These are phyloP conservation scores for Fusarium haematococcum DNA, from an alignment of 2,329 filamentous ascomycete genomes.

Conservation along the genomic window DNA sequence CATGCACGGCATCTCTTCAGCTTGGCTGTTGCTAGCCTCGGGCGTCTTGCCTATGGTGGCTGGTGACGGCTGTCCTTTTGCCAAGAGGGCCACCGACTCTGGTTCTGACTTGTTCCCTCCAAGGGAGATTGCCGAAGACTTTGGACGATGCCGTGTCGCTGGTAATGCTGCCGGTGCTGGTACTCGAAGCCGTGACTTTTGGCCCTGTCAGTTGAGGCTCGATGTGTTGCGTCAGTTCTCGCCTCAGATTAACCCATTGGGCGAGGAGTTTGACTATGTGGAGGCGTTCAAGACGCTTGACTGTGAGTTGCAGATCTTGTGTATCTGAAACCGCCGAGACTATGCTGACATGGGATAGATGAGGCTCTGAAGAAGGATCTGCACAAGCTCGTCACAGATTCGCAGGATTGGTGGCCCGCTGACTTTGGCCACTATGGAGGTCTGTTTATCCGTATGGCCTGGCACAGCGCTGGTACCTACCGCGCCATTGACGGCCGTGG, in stretches of 20 bases:
- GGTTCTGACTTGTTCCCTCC: constrained; percentile 13
- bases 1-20: constrained; percentile 29
- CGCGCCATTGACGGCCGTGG: constrained; percentile 80
- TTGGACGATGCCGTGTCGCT: constrained; percentile 30
- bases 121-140: constrained; percentile 32
- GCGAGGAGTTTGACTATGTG: constrained; percentile 77
- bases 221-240: constrained; percentile 81
- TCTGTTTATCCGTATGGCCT: constrained; percentile 83
- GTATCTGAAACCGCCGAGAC: background rate
- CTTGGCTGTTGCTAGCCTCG: constrained; percentile 33
- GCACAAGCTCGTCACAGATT: constrained; percentile 78
- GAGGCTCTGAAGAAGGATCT: constrained; percentile 80
- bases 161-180: constrained; percentile 69
- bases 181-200: constrained; percentile 78
- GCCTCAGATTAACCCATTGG: constrained; percentile 71
- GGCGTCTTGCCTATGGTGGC: constrained; percentile 31
- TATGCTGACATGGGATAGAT: constrained; percentile 42
- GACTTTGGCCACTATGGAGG: constrained; percentile 86
- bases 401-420: constrained; percentile 84
- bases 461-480: constrained; percentile 85
- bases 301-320: constrained; percentile 56
- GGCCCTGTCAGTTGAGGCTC: constrained; percentile 75
- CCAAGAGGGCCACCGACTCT: constrained; percentile 23
- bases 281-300: constrained; percentile 76
- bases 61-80: constrained; percentile 33